Percentiles rank a stretch among this genome's conserved stretches.
These are phyloP conservation scores for Polygonum maritimum DNA, from an alignment of 148 eudicot genomes.

Conservation along the genomic window DNA sequence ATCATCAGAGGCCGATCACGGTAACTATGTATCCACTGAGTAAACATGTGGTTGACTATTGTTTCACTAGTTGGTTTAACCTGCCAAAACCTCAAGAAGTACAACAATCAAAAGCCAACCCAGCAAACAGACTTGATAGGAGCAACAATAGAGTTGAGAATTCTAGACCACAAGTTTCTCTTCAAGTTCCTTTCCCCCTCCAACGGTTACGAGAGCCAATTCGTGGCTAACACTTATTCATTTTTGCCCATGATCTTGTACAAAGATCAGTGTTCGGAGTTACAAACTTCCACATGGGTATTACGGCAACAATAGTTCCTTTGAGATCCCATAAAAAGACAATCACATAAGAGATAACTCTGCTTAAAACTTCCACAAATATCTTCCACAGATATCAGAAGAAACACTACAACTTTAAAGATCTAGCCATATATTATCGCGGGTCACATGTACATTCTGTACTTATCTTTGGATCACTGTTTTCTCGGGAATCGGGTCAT, in stretches of 20 bases:
- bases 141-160: constrained; percentile 8
- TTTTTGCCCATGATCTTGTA: constrained; percentile 67
- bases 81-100: constrained; percentile 98
- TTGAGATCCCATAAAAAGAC: too few relatives aligned
- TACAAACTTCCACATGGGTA: too few relatives aligned
- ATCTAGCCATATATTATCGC: too few relatives aligned
- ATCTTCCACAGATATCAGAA: too few relatives aligned
- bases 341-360: too few relatives aligned
- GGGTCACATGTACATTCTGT: too few relatives aligned
- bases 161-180: constrained; percentile 95
- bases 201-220: constrained; percentile 91
- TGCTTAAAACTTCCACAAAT: too few relatives aligned
- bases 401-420: too few relatives aligned
- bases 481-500: too few relatives aligned
- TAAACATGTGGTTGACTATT: constrained; percentile 97
- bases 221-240: constrained; percentile 96
- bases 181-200: constrained; percentile 99
- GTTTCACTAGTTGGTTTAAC: constrained; percentile 99
- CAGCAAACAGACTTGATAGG: background rate
- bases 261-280: too few relatives aligned
- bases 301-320: too few relatives aligned
- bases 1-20: constrained; percentile 98
- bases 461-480: too few relatives aligned
- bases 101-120: constrained; percentile 62
- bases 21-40: constrained; percentile 98